phyloP scores from a whole-genome alignment of 2,329 filamentous ascomycete genomes.

The Gremmenia infestans region DNA sequence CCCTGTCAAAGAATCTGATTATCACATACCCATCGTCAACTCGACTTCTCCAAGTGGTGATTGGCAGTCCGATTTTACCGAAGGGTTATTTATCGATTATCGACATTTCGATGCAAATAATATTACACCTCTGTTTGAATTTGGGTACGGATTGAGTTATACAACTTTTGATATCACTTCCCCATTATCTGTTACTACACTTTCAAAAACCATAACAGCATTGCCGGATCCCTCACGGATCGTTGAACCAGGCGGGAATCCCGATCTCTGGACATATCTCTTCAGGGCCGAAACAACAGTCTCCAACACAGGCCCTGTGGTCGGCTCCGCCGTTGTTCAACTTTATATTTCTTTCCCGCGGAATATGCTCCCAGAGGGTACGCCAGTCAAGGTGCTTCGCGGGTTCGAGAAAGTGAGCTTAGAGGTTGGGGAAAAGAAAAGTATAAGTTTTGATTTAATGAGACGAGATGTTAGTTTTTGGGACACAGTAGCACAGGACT shows the following conservation, averaged over 20 bases:
- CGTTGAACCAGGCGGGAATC: constrained; percentile 48
- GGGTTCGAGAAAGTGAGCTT: constrained; percentile 57
- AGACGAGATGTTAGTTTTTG: constrained; percentile 59
- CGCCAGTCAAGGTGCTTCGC: constrained; percentile 54
- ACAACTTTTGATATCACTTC: constrained; percentile 57
- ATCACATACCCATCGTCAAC: constrained; percentile 47
- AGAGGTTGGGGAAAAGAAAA: constrained; percentile 39
- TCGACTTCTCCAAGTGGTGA: constrained; percentile 7
- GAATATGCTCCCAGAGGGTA: constrained; percentile 20
- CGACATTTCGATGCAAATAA: constrained; percentile 59
- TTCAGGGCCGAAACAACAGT: constrained; percentile 44
- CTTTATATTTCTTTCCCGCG: constrained; percentile 22
- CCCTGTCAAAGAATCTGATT: constrained; percentile 48
- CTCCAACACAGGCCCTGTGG: constrained; percentile 44
- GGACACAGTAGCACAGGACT: constrained; percentile 55
- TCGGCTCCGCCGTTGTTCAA: constrained; percentile 29
- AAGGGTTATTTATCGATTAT: constrained; percentile 77
- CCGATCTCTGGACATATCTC: constrained; percentile 49
- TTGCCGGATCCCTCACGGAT: constrained; percentile 28
- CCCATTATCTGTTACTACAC: constrained; percentile 31
- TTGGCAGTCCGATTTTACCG: constrained; percentile 60
- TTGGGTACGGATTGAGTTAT: constrained; percentile 74
- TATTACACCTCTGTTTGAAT: constrained; percentile 67
- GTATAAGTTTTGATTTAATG: constrained; percentile 47
- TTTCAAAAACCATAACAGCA: constrained; percentile 36